Evolutionary conservation across 2,329 filamentous ascomycete species (phyloP).

Genomic region (Hymenoscyphus fructigenus): DNA sequence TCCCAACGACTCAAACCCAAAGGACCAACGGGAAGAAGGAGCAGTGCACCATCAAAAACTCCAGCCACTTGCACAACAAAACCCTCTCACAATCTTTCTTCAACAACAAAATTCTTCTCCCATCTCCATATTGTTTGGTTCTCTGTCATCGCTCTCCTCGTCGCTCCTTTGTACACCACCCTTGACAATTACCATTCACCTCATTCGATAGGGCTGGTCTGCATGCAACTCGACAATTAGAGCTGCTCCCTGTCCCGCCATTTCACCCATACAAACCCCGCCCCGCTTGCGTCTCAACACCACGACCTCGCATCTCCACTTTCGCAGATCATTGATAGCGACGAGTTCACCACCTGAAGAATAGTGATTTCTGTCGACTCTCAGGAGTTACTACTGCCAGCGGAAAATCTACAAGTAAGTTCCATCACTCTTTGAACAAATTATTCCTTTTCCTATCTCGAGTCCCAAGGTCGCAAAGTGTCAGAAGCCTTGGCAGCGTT

Average conservation of each 20-base stretch:
- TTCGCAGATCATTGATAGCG: background rate
- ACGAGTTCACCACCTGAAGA: background rate
- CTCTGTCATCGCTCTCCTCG: background rate
- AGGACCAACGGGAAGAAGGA: slow-evolving; percentile 1
- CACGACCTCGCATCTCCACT: background rate
- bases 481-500: background rate
- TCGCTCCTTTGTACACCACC: background rate
- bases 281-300: background rate
- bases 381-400: background rate
- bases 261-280: background rate
- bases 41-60: slow-evolving; percentile 4
- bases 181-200: background rate
- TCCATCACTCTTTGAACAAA: too few species aligned
- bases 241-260: background rate
- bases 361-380: background rate
- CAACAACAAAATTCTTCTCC: background rate
- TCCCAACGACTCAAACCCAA: background rate
- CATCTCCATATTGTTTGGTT: background rate
- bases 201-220: slow-evolving; percentile 3
- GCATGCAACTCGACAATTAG: background rate
- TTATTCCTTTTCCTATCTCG: background rate
- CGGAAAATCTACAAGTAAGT: slow-evolving; percentile 3
- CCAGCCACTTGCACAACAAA: background rate
- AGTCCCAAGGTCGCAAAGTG: background rate
- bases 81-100: background rate